These are phyloP conservation scores for Penicillium janthinellum DNA, from an alignment of 2,329 filamentous ascomycete genomes.

Conservation along the genomic window DNA sequence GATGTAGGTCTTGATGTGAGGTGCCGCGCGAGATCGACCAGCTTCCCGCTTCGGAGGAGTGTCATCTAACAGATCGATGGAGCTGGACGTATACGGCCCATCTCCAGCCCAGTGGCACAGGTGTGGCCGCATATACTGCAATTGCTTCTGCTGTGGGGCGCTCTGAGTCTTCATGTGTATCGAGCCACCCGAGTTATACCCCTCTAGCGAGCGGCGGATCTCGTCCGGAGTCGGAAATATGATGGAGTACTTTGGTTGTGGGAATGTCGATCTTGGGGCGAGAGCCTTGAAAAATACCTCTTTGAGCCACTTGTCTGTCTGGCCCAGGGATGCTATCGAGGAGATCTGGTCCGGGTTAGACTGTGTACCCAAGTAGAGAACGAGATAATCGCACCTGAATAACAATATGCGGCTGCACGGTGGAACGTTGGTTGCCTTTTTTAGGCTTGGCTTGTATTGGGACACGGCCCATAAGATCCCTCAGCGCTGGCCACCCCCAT, in stretches of 20 bases:
- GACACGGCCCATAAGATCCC: constrained; percentile 59
- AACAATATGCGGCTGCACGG: constrained; percentile 38
- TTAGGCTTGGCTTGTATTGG: constrained; percentile 43
- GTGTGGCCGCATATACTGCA: constrained; percentile 69
- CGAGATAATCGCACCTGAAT: constrained; percentile 33
- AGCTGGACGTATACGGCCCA: constrained; percentile 16
- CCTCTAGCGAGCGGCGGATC: constrained; percentile 73
- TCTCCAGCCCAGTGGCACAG: constrained; percentile 77
- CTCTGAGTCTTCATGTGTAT: constrained; percentile 81
- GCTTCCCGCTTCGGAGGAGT: constrained; percentile 46
- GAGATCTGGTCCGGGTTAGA: constrained; percentile 64
- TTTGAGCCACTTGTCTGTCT: constrained; percentile 70
- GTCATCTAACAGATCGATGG: constrained; percentile 15
- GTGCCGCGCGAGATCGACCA: constrained; percentile 70
- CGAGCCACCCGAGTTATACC: constrained; percentile 74
- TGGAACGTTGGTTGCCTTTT: constrained; percentile 19
- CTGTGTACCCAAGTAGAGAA: constrained; percentile 7
- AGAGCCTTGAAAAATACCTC: constrained; percentile 60
- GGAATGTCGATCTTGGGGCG: constrained; percentile 22
- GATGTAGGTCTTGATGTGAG: constrained; percentile 89
- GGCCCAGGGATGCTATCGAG: constrained; percentile 77
- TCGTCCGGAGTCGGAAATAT: constrained; percentile 81
- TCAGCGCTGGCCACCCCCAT: constrained; percentile 78
- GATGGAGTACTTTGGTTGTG: constrained; percentile 63
- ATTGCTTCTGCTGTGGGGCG: constrained; percentile 69